Base-by-base conservation (phyloP, 2,329 filamentous ascomycete genomes). In the Botrytis pseudocinerea region DNA sequence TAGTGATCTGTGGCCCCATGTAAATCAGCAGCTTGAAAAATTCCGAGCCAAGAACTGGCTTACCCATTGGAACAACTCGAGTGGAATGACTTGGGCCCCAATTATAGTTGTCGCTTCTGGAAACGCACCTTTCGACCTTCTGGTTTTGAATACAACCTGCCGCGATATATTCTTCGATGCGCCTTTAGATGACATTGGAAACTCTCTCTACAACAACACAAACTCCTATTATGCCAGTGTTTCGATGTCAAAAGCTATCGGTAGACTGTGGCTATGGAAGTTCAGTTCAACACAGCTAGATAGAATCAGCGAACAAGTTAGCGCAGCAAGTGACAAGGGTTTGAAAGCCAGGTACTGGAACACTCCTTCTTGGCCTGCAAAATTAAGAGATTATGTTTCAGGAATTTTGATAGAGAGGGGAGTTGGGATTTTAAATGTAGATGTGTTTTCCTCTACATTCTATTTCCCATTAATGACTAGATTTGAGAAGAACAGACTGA, bases 71-170 rank as follows among this genome's bases (percentile, higher is more conserved):
- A 46, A 20, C 2, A 32, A 44, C 18, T 28, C 40, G n/a, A 51
- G 25, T 22, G 60, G 60, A 3, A 42, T 78, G 12, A 68, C 76
- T 9, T 73, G 70, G 1, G 75, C 85, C 4, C 83, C 85, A 1
- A 79, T 88, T 16, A 87, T 85, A 2, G 81, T 87, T 16, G 84
- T 88, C 22, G 85, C 82, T 14, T 87, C 85, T 2, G 86, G 86
- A 38, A 83, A 83, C 69, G 82, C 84, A 0, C 86, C 84, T 2
- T 85, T 86, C 75, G 71, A 76, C 70, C 74, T 71, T 5, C 71
- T 64, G 1, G 73, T 57, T 38, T 78, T 79, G 22, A 83, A 83
- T 71, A 75, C 78, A 9, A 82, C 81, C 1, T 80, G 84, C 70
- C 35, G 69, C 61, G 84, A 85, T 77, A 82, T 86, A 73, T 85